Evolutionary conservation across 2,329 filamentous ascomycete species (phyloP), one percentile per base, ranked within the genome.

Genomic region (Fusarium solani-melongenae): DNA sequence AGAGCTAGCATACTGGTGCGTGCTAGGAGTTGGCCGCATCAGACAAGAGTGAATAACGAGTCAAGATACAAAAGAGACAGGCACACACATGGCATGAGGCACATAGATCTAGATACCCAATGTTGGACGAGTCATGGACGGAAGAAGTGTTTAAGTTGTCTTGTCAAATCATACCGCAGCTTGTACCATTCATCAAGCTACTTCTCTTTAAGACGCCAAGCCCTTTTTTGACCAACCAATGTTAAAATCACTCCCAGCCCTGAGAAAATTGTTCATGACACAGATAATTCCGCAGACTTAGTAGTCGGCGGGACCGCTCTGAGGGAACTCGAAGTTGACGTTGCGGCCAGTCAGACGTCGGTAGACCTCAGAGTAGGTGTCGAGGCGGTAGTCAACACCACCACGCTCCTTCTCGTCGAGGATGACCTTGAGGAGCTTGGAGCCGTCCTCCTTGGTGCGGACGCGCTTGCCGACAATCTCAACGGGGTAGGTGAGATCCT

Each of bases 401-500:
- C 95, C 96, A 82, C 95, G 94, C 94, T 99, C 96, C 94, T 99
- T 99, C 94, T 98, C 96, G 87, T 99, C 96, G 72, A 99, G 92
- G 84, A 99, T 91, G 86, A 99, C 94, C 94, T 99, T 99, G 88
- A 98, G 92, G 85, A 94, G 88, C 94, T 98, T 98, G 92, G 90
- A 92, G 87, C 95, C 95, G 88, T 99, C 96, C 91, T 98, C 96
- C 90, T 97, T 96, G 90, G 96, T 98, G 87, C 96, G 94, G 86
- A 95, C 88, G 84, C 96, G 95, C 94, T 98, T 98, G 89, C 96
- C 96, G 82, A 99, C 96, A 80, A 99, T 99, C 93, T 99, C 96
- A 84, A 99, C 96, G 84, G 96, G 96, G 93, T 93, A 99, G 90
- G 98, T 96, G 84, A 99, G 94, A 87, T 99, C 96, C 84, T 91